Evolutionary conservation across 371 early-diverging fungal species (phyloP), one percentile per base, ranked within the genome.

Genomic region (Actinomortierella wolfii): DNA sequence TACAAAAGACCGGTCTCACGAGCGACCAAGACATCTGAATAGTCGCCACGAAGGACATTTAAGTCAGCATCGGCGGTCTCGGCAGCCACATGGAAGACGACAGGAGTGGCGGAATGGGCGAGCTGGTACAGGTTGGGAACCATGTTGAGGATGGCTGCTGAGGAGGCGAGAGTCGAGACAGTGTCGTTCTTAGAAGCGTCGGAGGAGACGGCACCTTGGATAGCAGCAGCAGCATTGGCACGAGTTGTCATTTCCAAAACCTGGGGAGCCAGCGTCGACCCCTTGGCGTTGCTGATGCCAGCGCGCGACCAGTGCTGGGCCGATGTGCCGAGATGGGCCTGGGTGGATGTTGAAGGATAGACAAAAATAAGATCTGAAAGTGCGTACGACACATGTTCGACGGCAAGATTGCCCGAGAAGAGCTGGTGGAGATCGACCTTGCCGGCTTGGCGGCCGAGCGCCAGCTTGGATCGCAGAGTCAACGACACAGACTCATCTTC

Each of bases 71-170:
- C 86, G 46, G 87, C 74, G 2, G 83, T 81, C 59, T 89, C 86
- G 39, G 92, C 85, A 18, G 88, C 81, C 3, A 93, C 91, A 67
- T 96, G 95, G 70, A 96, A 83, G 7, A 94, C 95, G 26, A 89
- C 84, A 13, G 91, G 89, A 43, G 83, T 81, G 42, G 76, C 73
- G 17, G 81, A 78, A 18, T 79, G 71, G 20, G 84, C 87, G 42
- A 95, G 86, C 45, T 81, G 81, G 59, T 88, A 84, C 74, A 96
- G 79, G 65, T 90, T 86, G 29, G 93, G 92, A 39, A 92, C 82
- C 93, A 96, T 92, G 51, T 85, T 82, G 14, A 88, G 78, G 47
- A 96, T 81, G 0, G 92, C 90, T 44, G 84, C 86, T 20, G 90
- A 88, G n/a, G 88, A 82, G 0, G 91, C 80, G 50, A 95, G 75